These are phyloP conservation scores for Chytriomyces sp. DNA, from an alignment of 192 early-diverging fungal species.

Conservation along the genomic window DNA sequence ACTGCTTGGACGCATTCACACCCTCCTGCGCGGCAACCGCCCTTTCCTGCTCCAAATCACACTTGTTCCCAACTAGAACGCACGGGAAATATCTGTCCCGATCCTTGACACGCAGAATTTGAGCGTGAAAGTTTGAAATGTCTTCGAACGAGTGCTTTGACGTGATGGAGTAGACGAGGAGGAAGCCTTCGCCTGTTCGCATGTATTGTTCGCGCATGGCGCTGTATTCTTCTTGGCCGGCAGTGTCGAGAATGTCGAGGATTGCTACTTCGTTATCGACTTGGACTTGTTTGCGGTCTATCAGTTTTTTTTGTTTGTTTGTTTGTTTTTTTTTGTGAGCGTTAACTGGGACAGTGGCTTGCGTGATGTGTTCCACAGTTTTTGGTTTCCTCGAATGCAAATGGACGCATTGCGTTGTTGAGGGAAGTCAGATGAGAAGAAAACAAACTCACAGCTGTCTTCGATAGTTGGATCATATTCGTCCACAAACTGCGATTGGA, in stretches of 20 bases:
- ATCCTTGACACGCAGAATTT: slow-evolving; percentile 84
- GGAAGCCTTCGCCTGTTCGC: slow-evolving; percentile 84
- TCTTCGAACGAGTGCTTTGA: slow-evolving; percentile 78
- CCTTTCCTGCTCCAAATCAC: slow-evolving; percentile 78
- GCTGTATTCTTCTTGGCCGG: slow-evolving; percentile 84
- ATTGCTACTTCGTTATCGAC: slow-evolving; percentile 82
- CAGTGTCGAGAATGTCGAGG: slow-evolving; percentile 93
- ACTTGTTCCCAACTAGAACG: slow-evolving; percentile 87
- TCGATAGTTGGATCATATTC: slow-evolving; percentile 69
- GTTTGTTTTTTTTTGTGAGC: no score
- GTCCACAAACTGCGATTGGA: slow-evolving; percentile 81
- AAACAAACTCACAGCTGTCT: slow-evolving; percentile 46
- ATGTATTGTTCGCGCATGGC: slow-evolving; percentile 84
- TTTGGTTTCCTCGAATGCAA: no score
- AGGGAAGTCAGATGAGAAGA: not conserved
- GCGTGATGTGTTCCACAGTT: no score
- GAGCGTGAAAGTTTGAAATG: slow-evolving; percentile 70
- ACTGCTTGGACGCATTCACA: slow-evolving; percentile 73
- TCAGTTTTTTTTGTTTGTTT: not conserved
- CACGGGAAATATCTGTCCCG: slow-evolving; percentile 71
- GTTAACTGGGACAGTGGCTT: no score
- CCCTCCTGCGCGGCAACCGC: slow-evolving; percentile 70
- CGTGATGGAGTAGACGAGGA: slow-evolving; percentile 84
- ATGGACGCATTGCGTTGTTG: not conserved
- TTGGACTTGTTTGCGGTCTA: slow-evolving; percentile 80